These are phyloP conservation scores for Helicostylum pulchrum DNA, from an alignment of 192 early-diverging fungal genomes.

Conservation along the genomic window DNA sequence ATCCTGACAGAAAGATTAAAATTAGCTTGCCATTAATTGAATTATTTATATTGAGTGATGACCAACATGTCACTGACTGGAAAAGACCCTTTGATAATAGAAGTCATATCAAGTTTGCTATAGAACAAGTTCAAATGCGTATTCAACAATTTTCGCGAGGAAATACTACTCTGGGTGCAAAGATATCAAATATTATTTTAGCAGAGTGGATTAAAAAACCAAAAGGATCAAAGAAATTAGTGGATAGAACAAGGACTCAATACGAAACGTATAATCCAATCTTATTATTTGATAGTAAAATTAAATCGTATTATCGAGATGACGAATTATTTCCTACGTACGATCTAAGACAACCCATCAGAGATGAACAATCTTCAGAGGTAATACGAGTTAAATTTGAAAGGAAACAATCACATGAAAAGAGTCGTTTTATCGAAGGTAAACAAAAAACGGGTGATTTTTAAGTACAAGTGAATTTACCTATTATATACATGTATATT, in stretches of 20 bases:
- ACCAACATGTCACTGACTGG: slow-evolving; percentile 18
- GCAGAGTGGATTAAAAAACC: slow-evolving; percentile 17
- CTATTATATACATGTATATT: neutral
- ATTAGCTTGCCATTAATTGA: slow-evolving; percentile 34
- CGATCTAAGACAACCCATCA: neutral
- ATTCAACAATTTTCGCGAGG: slow-evolving; percentile 11
- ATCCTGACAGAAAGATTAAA: slow-evolving; percentile 36
- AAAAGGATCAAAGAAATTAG: neutral
- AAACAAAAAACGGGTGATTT: neutral
- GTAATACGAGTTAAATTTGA: slow-evolving; percentile 25
- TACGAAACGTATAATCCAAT: slow-evolving; percentile 10
- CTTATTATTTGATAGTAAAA: slow-evolving; percentile 6
- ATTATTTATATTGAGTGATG: slow-evolving; percentile 39
- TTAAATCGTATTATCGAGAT: neutral
- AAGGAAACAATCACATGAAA: slow-evolving; percentile 18
- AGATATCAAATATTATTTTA: slow-evolving; percentile 2
- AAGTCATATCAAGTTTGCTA: slow-evolving; percentile 37
- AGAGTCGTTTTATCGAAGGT: slow-evolving; percentile 16
- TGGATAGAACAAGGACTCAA: neutral
- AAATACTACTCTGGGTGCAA: slow-evolving; percentile 1
- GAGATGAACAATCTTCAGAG: neutral
- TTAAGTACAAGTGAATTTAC: neutral
- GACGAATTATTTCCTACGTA: slow-evolving; percentile 4
- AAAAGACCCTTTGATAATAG: slow-evolving; percentile 4
- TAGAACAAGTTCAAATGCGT: slow-evolving; percentile 34